Conservation (phyloP, 2,329 filamentous ascomycete species). For the Didymellaceae sp. region DNA sequence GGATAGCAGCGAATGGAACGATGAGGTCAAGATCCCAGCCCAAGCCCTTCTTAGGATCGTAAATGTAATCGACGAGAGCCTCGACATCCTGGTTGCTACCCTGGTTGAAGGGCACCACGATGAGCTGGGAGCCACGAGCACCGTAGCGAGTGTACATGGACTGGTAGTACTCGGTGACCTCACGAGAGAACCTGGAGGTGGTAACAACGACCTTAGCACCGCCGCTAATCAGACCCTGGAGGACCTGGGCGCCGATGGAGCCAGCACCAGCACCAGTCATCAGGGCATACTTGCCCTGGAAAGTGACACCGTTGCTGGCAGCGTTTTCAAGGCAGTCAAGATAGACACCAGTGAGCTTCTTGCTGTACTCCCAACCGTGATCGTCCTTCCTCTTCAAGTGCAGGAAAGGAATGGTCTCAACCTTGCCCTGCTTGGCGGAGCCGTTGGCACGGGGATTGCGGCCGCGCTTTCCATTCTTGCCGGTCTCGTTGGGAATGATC, state of each 20-base stretch:
- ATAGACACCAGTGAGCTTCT: constrained; percentile 93
- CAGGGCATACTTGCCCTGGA: constrained; percentile 91
- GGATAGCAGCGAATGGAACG: constrained; percentile 95
- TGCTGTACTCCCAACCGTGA: constrained; percentile 99
- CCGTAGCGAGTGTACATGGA: constrained; percentile 96
- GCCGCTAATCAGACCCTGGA: constrained; percentile 94
- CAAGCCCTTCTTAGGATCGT: constrained; percentile 92
- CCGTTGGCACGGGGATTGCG: constrained; percentile 60
- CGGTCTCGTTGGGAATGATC: constrained; percentile 87
- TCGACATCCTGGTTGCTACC: constrained; percentile 98
- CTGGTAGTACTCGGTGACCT: constrained; percentile 99
- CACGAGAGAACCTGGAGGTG: constrained; percentile 92
- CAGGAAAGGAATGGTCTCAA: constrained; percentile 96
- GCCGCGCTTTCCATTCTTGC: constrained; percentile 69
- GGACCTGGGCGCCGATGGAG: constrained; percentile 95
- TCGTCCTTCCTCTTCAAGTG: constrained; percentile 94
- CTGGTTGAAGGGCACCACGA: constrained; percentile 98
- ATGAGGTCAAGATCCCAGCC: constrained; percentile 98
- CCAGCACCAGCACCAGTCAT: constrained; percentile 99
- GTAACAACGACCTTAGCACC: constrained; percentile 97
- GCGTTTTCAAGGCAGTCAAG: constrained; percentile 90
- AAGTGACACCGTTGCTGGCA: constrained; percentile 85
- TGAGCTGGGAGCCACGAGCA: constrained; percentile 90
- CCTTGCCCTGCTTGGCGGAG: constrained; percentile 77
- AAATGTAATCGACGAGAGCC: constrained; percentile 93